Evolutionary conservation across 2,329 filamentous ascomycete species (phyloP), one percentile per base, ranked within the genome.

Genomic region (Ascochyta koolunga): DNA sequence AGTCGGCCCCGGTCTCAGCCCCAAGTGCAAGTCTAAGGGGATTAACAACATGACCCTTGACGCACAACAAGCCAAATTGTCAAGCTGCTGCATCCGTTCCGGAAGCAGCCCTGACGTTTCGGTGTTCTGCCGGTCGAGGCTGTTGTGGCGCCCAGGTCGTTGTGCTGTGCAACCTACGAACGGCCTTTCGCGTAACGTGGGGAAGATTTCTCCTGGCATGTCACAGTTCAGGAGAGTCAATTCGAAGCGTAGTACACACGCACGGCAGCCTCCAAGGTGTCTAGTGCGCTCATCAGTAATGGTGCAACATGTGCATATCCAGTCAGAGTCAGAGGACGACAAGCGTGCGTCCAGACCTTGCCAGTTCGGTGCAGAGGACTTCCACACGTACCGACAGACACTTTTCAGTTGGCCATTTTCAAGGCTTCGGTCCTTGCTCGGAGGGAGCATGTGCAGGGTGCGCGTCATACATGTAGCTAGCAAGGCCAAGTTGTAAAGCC

Each of bases 61-160:
- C 32, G 38, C 47, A 41, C 39, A 57, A 53, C 27, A 56, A 55
- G 44, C 51, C 42, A 55, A 49, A 47, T 37, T 33, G 46, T 49
- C 47, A 59, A 32, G 21, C 48, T 50, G 44, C 55, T 60, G 63
- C 58, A 64, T 61, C 44, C 47, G 50, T 58, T 58, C 60, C 54
- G 18, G 31, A 61, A 56, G 24, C n/a, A 31, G 52, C 15, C 18
- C 49, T 65, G 52, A 61, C 60, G 58, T 65, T 56, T 60, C 56
- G 59, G 56, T 53, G 52, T 27, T 38, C 54, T 62, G 55, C 49
- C 48, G 51, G 47, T 33, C 56, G 52, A 59, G 39, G 57, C 44
- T 49, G 43, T 38, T 53, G 57, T 39, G 27, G 51, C 21, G 42
- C 50, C 40, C 45, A 44, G 47, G 35, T 43, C 47, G 38, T 37